Evolutionary conservation across 495 filamentous ascomycete species (phyloP), one percentile per base, ranked within the genome.

Genomic region (Tuber indicum): DNA sequence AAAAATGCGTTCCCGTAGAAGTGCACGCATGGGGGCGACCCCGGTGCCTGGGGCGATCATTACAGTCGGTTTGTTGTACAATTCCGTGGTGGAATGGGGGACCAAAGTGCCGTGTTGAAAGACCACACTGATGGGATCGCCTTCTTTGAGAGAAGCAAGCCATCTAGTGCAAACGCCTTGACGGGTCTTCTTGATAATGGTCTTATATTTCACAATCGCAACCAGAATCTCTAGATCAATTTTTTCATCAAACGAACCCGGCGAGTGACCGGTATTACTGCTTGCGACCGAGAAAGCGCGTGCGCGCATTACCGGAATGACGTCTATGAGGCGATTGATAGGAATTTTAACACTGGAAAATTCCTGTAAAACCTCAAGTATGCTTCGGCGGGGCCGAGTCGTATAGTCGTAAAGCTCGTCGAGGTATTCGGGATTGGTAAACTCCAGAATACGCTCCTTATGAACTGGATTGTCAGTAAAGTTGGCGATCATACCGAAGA

Each of bases 381-480:
- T 96, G 77, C 91, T 94, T 66, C 96, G 91, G 71, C 96, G 91
- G 10, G 96, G 95, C 10, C 96, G 91, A 7, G 94, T 93, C 1
- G 94, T 95, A 84, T 98, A 99, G 83, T 99, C 96, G 86, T 92
- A 97, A 26, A 96, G 89, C 77, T 99, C 96, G 80, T 98, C 94
- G 16, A 93, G 87, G 82, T 91, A 92, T 26, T 91, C 87, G 0
- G 92, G 89, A 74, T 91, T 87, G 0, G 90, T 90, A 78, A 99
- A 96, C 78, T 98, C 95, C 3, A 88, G 80, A 0, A 99, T 88
- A 16, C 95, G 90, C 72, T 96, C 93, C 79, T 90, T 90, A 74
- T 98, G 95, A 74, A 88, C 88, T 32, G 85, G 83, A 84, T 97
- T 89, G 0, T 84, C 80, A 7, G 94, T 92, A 74, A 93, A 93